Evolutionary conservation across 805 yeast genomes (phyloP).

Genomic region (Metschnikowia borealis): DNA sequence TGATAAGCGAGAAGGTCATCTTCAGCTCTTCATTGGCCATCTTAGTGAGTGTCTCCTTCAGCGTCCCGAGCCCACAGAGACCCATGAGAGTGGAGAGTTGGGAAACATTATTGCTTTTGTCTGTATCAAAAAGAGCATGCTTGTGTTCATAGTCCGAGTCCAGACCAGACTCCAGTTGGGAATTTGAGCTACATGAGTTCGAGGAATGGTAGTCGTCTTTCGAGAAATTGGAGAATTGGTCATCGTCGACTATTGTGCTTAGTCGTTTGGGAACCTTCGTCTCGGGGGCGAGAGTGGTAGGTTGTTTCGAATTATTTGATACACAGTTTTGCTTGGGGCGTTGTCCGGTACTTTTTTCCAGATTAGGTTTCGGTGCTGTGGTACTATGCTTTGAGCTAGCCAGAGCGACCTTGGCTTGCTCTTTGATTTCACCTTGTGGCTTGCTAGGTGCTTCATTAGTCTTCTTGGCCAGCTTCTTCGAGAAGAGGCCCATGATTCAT

Average conservation of each 20-base stretch:
- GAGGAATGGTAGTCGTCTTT: slow-evolving; percentile 14
- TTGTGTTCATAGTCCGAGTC: slow-evolving; percentile 19
- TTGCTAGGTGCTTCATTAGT: not conserved
- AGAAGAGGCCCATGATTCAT: not conserved
- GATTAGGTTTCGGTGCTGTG: not conserved
- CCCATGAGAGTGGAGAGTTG: slow-evolving; percentile 32
- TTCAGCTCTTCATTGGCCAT: slow-evolving; percentile 33
- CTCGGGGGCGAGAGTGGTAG: not conserved
- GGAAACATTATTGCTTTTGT: slow-evolving; percentile 14
- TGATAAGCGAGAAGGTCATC: slow-evolving; percentile 29
- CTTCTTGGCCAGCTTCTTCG: slow-evolving; percentile 1
- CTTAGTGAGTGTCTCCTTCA: slow-evolving; percentile 16
- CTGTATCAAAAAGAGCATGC: slow-evolving; percentile 23
- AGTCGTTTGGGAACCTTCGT: slow-evolving; percentile 12
- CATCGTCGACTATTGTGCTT: slow-evolving; percentile 28
- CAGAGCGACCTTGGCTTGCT: not conserved
- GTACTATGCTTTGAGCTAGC: not conserved
- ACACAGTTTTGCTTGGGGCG: not conserved
- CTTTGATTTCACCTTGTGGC: not conserved
- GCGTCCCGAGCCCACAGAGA: slow-evolving; percentile 30
- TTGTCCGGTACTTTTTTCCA: not conserved
- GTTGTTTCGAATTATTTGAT: not conserved
- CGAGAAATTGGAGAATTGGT: slow-evolving; percentile 16
- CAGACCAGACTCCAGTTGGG: not conserved
- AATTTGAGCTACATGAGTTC: not conserved